These are phyloP conservation scores for Penicillium silybi DNA, from an alignment of 495 filamentous ascomycete species.

Conservation along the genomic window DNA sequence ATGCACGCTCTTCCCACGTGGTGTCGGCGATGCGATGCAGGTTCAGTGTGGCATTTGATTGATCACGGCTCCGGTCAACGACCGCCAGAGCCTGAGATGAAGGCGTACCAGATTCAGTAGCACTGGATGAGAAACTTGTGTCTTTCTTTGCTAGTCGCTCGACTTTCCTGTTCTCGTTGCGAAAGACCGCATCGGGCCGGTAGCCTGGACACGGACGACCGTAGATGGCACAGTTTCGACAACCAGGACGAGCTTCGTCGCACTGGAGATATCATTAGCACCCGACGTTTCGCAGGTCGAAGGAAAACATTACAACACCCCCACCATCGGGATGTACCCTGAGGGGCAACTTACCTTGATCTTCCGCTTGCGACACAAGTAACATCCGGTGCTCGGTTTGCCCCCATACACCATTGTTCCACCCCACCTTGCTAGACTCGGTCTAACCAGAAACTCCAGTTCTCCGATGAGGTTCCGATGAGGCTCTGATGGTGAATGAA, in stretches of 20 bases:
- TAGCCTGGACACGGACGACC: conserved; percentile 43
- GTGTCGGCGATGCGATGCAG: conserved; percentile 27
- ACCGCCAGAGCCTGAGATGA: not conserved
- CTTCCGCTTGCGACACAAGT: conserved; percentile 46
- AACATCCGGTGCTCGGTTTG: conserved; percentile 45
- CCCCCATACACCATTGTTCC: conserved; percentile 45
- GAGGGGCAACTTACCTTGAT: conserved; percentile 39
- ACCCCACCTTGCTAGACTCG: not conserved
- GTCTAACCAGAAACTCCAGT: not conserved
- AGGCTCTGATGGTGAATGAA: not conserved
- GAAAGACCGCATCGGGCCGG: conserved; percentile 36
- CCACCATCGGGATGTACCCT: not conserved
- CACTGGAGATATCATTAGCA: conserved; percentile 29
- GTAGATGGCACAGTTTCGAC: conserved; percentile 40
- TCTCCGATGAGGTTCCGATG: not conserved
- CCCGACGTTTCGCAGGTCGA: not conserved
- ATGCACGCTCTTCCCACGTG: conserved; percentile 38
- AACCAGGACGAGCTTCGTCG: conserved; percentile 41
- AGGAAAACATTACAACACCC: not conserved
- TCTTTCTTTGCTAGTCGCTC: conserved; percentile 25
- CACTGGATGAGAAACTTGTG: conserved; percentile 2
- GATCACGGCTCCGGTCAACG: not conserved
- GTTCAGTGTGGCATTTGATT: conserved; percentile 6
- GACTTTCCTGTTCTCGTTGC: conserved; percentile 36
- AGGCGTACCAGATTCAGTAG: conserved; percentile 1